Base-by-base conservation (phyloP, 208 protist genomes). In the Leishmania major region DNA sequence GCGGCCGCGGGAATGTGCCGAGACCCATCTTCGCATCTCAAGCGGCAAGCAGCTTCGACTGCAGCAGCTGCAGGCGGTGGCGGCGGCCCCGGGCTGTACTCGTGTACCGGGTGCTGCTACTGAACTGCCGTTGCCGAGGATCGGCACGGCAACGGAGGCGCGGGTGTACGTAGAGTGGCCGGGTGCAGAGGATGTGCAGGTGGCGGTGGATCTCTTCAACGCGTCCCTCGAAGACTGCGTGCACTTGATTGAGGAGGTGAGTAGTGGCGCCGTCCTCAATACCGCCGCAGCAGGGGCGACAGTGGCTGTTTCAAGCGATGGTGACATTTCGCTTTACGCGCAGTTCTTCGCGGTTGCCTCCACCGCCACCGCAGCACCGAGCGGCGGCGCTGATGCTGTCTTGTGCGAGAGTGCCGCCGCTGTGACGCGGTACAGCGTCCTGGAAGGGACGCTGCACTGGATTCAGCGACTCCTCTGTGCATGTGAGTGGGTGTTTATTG, bases 381-480 rank as follows among this genome's bases (percentile, higher is more conserved):
- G 31, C 22, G 40, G 67, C 6, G 60, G 51, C 1, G 40, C 74
- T 19, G 75, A 64, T 31, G 40, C 75, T 22, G 28, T 25, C 43
- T 72, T 66, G 35, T 81, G 81, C 69, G 85, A 85, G 59, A 85
- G 84, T 51, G 81, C 79, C 25, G 59, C 81, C n/a, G 75, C 82
- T 3, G 85, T 92, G 45, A 92, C 83, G 4, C 85, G 82, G 22
- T 78, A 85, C 72, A 90, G 77, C 69, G 86, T 93, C 5, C 55
- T 95, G 37, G 80, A 86, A 31, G 89, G 88, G 3, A 77, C 87
- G 31, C 69, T 90, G 66, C 43, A 77, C 3, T 90, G 86, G 86
- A 53, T 95, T n/a, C 75, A 57, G 51, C 57, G 60, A 22, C 72
- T 95, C 35, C 69, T 88, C 10, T 49, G 76, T 25, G 86, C 88